Evolutionary conservation across 2,329 filamentous ascomycete genomes (phyloP), one percentile per base, ranked within the genome.

Genomic region (Cladosporium sp.): DNA sequence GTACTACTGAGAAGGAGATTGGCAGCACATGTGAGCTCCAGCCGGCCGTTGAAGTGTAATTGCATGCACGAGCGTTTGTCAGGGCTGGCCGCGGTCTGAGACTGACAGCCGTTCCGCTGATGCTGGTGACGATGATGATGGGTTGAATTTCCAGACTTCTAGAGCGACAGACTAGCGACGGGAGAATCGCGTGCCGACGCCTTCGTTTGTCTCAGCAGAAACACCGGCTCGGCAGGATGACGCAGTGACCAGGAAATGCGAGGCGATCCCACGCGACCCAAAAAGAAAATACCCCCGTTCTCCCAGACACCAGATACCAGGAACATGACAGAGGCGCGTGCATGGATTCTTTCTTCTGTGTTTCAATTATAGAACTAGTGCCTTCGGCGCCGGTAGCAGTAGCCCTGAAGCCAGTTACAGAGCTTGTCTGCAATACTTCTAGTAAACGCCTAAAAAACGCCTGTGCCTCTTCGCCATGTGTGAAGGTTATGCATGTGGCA

Each of bases 61-160:
- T 27, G 22, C 22, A 27, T 47, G 44, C 44, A 30, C 44, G 34
- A 47, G 22, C 44, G 44, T 47, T 47, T 27, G 32, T 32, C 32
- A 38, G 19, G 32, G 19, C 34, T 36, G 43, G 29, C n/a, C n/a
- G 27, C 41, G 30, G 32, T 29, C 17, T 11, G 19, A 15, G 17
- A 18, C 43, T 13, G 5, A 9, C 13, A 42, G 22, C 43, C 43
- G n/a, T n/a, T n/a, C n/a, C n/a, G n/a, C n/a, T n/a, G n/a, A n/a
- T 22, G 43, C n/a, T 37, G n/a, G n/a, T n/a, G n/a, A n/a, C n/a
- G n/a, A n/a, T n/a, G n/a, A n/a, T n/a, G n/a, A n/a, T n/a, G n/a
- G n/a, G n/a, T n/a, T 45, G 43, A 20, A 36, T 17, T 36, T 36
- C 11, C 22, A 27, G 11, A n/a, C 32, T 36, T n/a, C 32, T n/a